A percentile compares a stretch with the other conserved stretches of the same genome.
phyloP scores from a whole-genome alignment of 2,329 filamentous ascomycete genomes.

The Talaromyces sp. region DNA sequence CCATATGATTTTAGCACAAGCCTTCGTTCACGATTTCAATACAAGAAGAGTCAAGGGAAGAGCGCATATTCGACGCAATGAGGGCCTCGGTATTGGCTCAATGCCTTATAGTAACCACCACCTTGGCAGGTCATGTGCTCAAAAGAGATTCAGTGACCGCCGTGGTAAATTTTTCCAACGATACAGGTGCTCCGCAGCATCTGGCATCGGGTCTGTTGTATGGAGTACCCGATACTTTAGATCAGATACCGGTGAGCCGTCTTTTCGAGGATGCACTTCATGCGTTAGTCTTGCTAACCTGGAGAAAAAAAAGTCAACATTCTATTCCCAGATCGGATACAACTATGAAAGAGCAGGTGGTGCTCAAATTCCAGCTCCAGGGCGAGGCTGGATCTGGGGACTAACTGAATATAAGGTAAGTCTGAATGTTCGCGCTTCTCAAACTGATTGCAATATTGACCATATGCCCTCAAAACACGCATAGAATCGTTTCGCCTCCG shows the following conservation, averaged over 20 bases:
- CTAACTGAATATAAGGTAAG: slow-evolving; percentile 8
- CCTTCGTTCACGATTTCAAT: neutral
- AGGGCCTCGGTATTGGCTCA: neutral
- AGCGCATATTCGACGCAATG: neutral
- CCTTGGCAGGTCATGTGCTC: neutral
- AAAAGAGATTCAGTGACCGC: slow-evolving; percentile 13
- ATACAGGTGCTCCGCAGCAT: slow-evolving; percentile 5
- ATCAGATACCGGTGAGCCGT: slow-evolving; percentile 1
- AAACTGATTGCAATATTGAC: neutral
- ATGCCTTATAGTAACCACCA: neutral
- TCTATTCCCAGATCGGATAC: slow-evolving; percentile 41
- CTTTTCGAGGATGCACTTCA: neutral
- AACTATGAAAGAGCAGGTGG: slow-evolving; percentile 42
- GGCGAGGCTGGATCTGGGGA: slow-evolving; percentile 41
- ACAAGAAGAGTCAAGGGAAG: neutral
- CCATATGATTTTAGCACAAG: neutral
- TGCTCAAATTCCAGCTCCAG: slow-evolving; percentile 36
- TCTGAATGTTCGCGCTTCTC: neutral
- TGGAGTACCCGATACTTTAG: slow-evolving; percentile 12
- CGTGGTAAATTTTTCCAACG: slow-evolving; percentile 10
- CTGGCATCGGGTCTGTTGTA: slow-evolving; percentile 13
- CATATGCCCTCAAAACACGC: neutral
- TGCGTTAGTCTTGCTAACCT: neutral
- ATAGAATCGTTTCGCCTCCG: neutral
- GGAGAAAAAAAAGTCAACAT: slow-evolving; percentile 1